Percentiles rank a stretch among this genome's conserved stretches.
These are phyloP conservation scores for Penicillium italicum DNA, from an alignment of 2,329 filamentous ascomycete species.

Conservation along the genomic window DNA sequence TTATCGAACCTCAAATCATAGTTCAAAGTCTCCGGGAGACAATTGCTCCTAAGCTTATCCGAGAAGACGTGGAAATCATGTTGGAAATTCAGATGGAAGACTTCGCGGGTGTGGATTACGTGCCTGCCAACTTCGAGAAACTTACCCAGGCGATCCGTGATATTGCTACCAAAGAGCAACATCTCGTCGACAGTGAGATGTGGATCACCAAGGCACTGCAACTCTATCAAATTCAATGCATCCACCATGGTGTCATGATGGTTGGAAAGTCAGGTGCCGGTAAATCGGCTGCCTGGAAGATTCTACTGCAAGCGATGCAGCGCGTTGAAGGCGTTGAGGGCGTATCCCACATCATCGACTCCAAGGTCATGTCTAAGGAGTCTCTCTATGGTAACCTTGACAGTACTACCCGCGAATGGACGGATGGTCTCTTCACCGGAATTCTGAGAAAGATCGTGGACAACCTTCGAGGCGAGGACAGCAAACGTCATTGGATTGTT, in stretches of 20 bases:
- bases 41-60: constrained; percentile 94
- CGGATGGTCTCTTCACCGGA: constrained; percentile 95
- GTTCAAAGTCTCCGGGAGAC: constrained; percentile 98
- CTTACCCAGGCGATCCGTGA: constrained; percentile 77
- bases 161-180: constrained; percentile 71
- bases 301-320: constrained; percentile 85
- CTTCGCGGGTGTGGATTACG: constrained; percentile 90
- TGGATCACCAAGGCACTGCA: constrained; percentile 99
- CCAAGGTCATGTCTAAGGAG: constrained; percentile 99
- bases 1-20: constrained; percentile 93
- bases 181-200: constrained; percentile 83
- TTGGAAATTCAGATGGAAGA: constrained; percentile 74
- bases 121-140: constrained; percentile 78
- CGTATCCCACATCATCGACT: constrained; percentile 95
- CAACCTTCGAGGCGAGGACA: constrained; percentile 93
- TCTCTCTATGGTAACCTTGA: constrained; percentile 93
- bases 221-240: constrained; percentile 94
- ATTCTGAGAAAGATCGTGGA: constrained; percentile 98
- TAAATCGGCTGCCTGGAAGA: constrained; percentile 93
- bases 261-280: constrained; percentile 96
- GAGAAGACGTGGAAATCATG: constrained; percentile 86
- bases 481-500: constrained; percentile 97
- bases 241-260: constrained; percentile 99
- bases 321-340: constrained; percentile 88
- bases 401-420: constrained; percentile 97